These are phyloP conservation scores for Dorcoceras hygrometricum DNA, from an alignment of 257 asterid genomes.

Conservation along the genomic window DNA sequence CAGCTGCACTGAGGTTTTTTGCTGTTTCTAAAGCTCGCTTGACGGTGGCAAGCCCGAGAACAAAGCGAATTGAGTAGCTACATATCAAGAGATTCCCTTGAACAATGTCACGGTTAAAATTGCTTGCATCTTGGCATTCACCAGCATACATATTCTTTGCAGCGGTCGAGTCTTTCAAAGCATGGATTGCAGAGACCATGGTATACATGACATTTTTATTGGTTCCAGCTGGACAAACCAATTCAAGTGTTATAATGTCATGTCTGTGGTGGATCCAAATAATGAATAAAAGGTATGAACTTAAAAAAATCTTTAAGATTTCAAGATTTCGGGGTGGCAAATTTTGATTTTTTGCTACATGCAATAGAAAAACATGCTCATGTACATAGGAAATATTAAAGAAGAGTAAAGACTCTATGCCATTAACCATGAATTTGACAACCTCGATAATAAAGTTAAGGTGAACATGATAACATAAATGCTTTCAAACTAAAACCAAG, in stretches of 20 bases:
- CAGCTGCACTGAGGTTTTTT: conserved; percentile 72
- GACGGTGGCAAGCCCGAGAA: conserved; percentile 91
- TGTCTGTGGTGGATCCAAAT: neutral
- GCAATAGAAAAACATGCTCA: neutral
- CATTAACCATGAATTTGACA: neutral
- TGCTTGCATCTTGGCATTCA: conserved; percentile 86
- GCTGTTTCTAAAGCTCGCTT: conserved; percentile 87
- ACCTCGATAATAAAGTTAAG: neutral
- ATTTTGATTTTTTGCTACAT: neutral
- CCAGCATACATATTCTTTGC: conserved; percentile 69
- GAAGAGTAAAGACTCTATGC: neutral
- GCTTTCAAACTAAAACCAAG: neutral
- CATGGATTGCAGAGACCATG: conserved; percentile 78
- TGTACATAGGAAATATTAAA: neutral
- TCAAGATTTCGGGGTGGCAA: neutral
- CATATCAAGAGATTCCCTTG: conserved; percentile 83
- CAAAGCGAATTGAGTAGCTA: conserved; percentile 96
- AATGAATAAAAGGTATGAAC: neutral
- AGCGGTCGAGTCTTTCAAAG: conserved; percentile 48
- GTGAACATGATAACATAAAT: no score
- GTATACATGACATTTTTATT: conserved; percentile 55
- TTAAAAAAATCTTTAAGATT: neutral
- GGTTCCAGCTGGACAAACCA: conserved; percentile 79
- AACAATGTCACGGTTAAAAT: conserved; percentile 56
- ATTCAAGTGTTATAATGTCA: neutral